Evolutionary conservation across 768 basidiomycete species (phyloP).

Genomic region (Dacryopinax spathularia): DNA sequence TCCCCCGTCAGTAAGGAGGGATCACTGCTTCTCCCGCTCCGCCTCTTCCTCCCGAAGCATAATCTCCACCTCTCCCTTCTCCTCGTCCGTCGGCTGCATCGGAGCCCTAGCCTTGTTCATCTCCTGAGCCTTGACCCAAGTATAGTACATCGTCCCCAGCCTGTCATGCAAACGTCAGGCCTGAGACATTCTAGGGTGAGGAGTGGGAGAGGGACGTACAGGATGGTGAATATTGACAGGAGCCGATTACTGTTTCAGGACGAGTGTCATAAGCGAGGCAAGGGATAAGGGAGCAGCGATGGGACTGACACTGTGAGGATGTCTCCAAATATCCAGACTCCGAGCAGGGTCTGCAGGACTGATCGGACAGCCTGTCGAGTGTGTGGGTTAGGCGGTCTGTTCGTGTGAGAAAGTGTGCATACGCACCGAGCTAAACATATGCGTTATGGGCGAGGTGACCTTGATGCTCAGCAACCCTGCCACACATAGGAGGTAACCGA

Average conservation of each 20-base stretch:
- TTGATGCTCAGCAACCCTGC: slow-evolving; percentile 64
- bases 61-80: slow-evolving; percentile 15
- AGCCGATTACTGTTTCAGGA: slow-evolving; percentile 39
- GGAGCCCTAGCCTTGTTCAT: neutral
- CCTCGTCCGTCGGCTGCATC: slow-evolving; percentile 15
- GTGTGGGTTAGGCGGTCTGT: slow-evolving; percentile 8
- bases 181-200: neutral
- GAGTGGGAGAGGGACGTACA: slow-evolving; percentile 29
- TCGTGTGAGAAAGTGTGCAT: neutral
- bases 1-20: too few relatives aligned
- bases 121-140: slow-evolving; percentile 32
- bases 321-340: slow-evolving; percentile 64
- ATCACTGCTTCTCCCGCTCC: slow-evolving; percentile 11
- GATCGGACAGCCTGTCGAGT: slow-evolving; percentile 53
- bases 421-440: slow-evolving; percentile 70
- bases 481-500: slow-evolving; percentile 67
- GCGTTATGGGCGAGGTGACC: slow-evolving; percentile 60
- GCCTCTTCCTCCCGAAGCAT: slow-evolving; percentile 21
- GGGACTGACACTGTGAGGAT: slow-evolving; percentile 52
- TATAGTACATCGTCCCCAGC: slow-evolving; percentile 35
- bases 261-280: slow-evolving; percentile 5
- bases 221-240: slow-evolving; percentile 50
- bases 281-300: neutral
- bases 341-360: slow-evolving; percentile 69
- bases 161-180: neutral